Percentiles rank a stretch among this genome's conserved stretches.
These are phyloP conservation scores for Globisporangium cederbergense DNA, from an alignment of 352 stramenopile species.

Conservation along the genomic window DNA sequence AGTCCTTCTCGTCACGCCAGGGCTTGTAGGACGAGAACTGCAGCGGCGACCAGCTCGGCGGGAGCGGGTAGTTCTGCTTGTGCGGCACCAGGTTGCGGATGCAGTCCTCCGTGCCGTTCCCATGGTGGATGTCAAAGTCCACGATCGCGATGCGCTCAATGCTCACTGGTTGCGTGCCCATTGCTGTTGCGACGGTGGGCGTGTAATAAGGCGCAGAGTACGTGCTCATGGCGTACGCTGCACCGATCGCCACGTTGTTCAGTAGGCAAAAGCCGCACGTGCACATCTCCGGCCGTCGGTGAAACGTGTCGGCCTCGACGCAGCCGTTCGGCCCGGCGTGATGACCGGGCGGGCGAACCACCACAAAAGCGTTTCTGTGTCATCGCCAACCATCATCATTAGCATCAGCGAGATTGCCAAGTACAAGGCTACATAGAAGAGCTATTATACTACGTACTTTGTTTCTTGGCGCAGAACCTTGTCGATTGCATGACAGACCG, in stretches of 20 bases:
- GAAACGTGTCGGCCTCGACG: constrained; percentile 49
- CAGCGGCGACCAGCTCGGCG: constrained; percentile 54
- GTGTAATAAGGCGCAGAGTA: constrained; percentile 46
- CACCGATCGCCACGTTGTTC: constrained; percentile 69
- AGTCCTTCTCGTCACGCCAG: constrained; percentile 59
- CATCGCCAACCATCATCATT: background rate
- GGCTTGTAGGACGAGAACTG: constrained; percentile 63
- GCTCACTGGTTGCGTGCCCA: constrained; percentile 12
- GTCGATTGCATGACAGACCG: constrained; percentile 64
- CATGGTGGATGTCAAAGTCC: constrained; percentile 71
- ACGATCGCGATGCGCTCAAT: constrained; percentile 55
- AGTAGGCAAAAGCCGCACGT: constrained; percentile 65
- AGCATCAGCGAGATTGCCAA: background rate
- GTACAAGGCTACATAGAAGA: background rate
- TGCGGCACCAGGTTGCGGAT: constrained; percentile 58
- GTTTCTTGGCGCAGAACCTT: constrained; percentile 52
- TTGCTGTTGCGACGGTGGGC: constrained; percentile 6
- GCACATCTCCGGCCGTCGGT: constrained; percentile 51
- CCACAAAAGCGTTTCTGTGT: constrained; percentile 54
- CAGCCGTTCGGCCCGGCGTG: constrained; percentile 61
- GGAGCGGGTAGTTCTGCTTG: constrained; percentile 61
- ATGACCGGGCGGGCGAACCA: constrained; percentile 55
- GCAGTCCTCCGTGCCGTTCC: constrained; percentile 63
- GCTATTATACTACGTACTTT: constrained; percentile 28
- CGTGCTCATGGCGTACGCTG: constrained; percentile 50